Base-by-base conservation (phyloP, 108 stramenopile species). In the Seminavis robusta region DNA sequence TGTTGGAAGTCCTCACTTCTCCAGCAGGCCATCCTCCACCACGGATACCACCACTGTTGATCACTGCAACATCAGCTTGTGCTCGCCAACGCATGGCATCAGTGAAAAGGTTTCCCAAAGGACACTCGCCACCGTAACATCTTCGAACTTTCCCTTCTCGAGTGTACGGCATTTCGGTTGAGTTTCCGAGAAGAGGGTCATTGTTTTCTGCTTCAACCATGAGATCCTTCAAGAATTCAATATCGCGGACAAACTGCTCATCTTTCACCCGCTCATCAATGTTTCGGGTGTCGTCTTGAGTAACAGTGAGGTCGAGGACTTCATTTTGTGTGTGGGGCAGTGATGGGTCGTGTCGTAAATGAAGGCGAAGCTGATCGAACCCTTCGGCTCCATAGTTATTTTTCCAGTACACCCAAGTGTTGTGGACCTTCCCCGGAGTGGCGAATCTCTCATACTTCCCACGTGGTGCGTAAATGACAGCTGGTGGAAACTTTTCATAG, bases 1-100 rank as follows among this genome's bases (percentile, higher is more conserved):
- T 39, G 31, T 81, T 48, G 26, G 62, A 56, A 6, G 76, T 47
- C 20, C 56, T 52, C 7, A 81, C 74, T 10, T 54, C 52, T 7
- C 79, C 79, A 6, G 45, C 79, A 7, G 58, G 43, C 79, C 79
- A 81, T 13, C 79, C 79, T 0, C 33, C 42, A 9, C 79, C 79
- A 24, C 79, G 56, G 23, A 65, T 42, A 17, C 72, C 71, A 9
- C 73, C 79, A 10, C 56, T 54, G 3, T 40, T 37, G 1, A 61
- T 37, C n/a, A 81, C 56, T 16, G 75, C 71, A 52, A 81, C 33
- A 30, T 81, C 71, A 25, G 71, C 33, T 9, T 47, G 46, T 16
- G 75, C 44, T 29, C 53, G 65, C 79, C 79, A 81, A 15, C 79
- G 49, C 5, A 70, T 20, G 1, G 79, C 74, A 58, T 81, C 79